These are phyloP conservation scores for Crithidia acanthocephali DNA, from an alignment of 208 protist species.

Conservation along the genomic window DNA sequence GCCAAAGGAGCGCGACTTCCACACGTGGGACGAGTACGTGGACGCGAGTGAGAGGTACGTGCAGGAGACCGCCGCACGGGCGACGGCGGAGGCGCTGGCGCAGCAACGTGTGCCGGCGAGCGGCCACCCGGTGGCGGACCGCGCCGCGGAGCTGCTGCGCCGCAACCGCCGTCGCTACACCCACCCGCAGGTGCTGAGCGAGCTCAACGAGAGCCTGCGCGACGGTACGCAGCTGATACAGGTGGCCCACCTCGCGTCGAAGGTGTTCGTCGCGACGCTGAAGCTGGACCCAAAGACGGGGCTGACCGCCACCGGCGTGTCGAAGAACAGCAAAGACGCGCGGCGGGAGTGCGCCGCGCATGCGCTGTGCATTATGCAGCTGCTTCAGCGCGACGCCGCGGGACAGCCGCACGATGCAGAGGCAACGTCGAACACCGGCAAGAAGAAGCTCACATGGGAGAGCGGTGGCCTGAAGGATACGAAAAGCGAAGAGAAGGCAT, in stretches of 20 bases:
- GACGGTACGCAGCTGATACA: slow-evolving; percentile 44
- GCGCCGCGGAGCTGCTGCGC: slow-evolving; percentile 46
- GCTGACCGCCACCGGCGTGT: slow-evolving; percentile 60
- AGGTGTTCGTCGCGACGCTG: slow-evolving; percentile 59
- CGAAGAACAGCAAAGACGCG: slow-evolving; percentile 44
- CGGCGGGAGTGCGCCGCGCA: slow-evolving; percentile 70
- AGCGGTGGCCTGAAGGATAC: background rate
- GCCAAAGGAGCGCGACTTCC: slow-evolving; percentile 31
- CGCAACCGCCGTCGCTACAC: slow-evolving; percentile 13
- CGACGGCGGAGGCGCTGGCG: slow-evolving; percentile 24
- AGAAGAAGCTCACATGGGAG: background rate
- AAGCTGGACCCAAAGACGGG: slow-evolving; percentile 40
- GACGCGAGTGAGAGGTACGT: slow-evolving; percentile 44
- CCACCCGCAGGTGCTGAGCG: slow-evolving; percentile 37
- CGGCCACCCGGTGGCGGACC: slow-evolving; percentile 58
- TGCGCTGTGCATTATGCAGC: slow-evolving; percentile 55
- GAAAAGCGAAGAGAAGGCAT: background rate
- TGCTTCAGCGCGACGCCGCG: slow-evolving; percentile 24
- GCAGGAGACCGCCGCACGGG: slow-evolving; percentile 5
- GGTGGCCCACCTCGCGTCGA: slow-evolving; percentile 24
- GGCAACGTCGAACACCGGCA: background rate
- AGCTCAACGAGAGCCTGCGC: slow-evolving; percentile 50
- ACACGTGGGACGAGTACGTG: slow-evolving; percentile 49
- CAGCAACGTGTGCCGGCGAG: slow-evolving; percentile 39
- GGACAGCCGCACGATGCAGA: background rate